Percentiles rank a stretch among this genome's conserved stretches.
phyloP scores from a whole-genome alignment of 169 alveolate species.

The Plasmodium gonderi region DNA sequence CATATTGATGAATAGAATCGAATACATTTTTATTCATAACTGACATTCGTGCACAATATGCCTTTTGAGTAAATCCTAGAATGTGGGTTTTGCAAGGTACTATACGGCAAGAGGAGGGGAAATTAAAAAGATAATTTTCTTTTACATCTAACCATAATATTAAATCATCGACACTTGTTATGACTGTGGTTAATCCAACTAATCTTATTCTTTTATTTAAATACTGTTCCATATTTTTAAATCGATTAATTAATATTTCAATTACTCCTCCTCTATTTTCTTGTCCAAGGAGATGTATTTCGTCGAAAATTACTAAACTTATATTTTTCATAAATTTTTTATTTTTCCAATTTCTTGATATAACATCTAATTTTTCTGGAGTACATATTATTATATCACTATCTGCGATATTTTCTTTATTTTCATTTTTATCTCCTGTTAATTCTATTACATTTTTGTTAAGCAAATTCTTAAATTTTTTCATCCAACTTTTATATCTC shows the following conservation, averaged over 20 bases:
- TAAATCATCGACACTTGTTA: conserved; percentile 98
- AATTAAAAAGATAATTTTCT: conserved; percentile 95
- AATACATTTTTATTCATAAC: conserved; percentile 82
- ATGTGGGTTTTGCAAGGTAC: conserved; percentile 98
- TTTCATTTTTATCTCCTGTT: conserved; percentile 97
- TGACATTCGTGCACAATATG: conserved; percentile 83
- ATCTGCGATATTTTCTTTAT: conserved; percentile 85
- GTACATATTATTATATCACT: conserved; percentile 97
- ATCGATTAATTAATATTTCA: conserved; percentile 97
- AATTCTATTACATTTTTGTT: conserved; percentile 95
- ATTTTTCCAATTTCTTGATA: conserved; percentile 98
- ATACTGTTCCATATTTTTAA: conserved; percentile 94
- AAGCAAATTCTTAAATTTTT: conserved; percentile 85
- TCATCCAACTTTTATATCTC: conserved; percentile 91
- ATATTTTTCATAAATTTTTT: conserved; percentile 93
- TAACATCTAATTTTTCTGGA: conserved; percentile 99
- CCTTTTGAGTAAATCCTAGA: conserved; percentile 91
- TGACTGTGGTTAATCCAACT: conserved; percentile 98
- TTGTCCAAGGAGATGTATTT: conserved; percentile 98
- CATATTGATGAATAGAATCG: conserved; percentile 77
- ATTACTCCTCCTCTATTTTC: conserved; percentile 97
- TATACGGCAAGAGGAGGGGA: conserved; percentile 98
- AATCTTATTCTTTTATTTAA: conserved; percentile 92
- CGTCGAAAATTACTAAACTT: conserved; percentile 98
- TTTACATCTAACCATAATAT: conserved; percentile 98